phyloP scores from a whole-genome alignment of 306 rosid species.

The Pterocarpus macrocarpus region DNA sequence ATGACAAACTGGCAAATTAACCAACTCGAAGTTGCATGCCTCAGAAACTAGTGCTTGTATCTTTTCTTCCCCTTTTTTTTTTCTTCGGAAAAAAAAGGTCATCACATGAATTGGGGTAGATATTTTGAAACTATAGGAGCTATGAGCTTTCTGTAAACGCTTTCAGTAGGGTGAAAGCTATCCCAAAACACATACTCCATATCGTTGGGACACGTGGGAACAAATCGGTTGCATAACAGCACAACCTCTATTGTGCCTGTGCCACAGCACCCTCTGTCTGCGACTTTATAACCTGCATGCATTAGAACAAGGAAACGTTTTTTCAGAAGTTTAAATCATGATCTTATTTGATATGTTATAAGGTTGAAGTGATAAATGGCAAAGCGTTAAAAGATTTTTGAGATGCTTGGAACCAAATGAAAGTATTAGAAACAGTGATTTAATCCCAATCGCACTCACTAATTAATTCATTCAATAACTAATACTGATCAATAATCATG shows the following conservation, averaged over 20 bases:
- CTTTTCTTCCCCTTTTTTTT: too few species aligned
- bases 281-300: constrained; percentile 58
- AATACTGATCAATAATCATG: background rate
- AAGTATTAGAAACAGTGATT: background rate
- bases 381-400: background rate
- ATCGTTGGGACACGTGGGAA: constrained; percentile 51
- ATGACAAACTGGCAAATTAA: too few species aligned
- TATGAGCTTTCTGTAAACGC: constrained; percentile 51
- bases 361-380: background rate
- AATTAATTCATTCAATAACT: too few species aligned
- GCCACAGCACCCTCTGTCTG: constrained; percentile 74
- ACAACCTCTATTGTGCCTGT: constrained; percentile 71
- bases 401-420: background rate
- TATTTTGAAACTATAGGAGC: constrained; percentile 44
- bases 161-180: constrained; percentile 75
- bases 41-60: too few species aligned
- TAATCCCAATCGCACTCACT: too few species aligned
- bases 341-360: background rate
- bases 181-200: constrained; percentile 69
- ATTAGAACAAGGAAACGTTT: background rate
- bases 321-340: background rate
- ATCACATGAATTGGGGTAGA: constrained; percentile 36
- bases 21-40: too few species aligned
- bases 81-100: too few species aligned
- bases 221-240: constrained; percentile 55